Evolutionary conservation across 139 green algal species (phyloP).

Genomic region (Eudorina sp.): DNA sequence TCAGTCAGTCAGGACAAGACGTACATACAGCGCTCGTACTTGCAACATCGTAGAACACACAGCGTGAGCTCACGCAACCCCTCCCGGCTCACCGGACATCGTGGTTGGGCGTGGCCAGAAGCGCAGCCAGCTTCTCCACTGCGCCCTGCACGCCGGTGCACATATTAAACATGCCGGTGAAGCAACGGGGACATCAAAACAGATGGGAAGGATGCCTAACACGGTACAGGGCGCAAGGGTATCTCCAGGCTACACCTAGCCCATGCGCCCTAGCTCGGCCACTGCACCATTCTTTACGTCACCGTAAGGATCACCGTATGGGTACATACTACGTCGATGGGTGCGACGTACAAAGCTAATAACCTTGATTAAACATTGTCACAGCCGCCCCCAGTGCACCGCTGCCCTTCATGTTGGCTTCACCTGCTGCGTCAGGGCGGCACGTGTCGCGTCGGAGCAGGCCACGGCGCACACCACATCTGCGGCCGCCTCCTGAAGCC

Average conservation of each 20-base stretch:
- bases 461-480: conserved; percentile 48
- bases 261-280: too few species aligned
- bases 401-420: background rate
- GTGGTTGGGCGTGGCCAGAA: conserved; percentile 35
- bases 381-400: background rate
- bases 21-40: too few species aligned
- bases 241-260: too few species aligned
- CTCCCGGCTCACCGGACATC: conserved; percentile 33
- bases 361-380: background rate
- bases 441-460: background rate
- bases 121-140: background rate
- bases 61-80: too few species aligned
- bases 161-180: too few species aligned
- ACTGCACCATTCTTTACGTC: too few species aligned
- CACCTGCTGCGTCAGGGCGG: conserved; percentile 32
- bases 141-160: conserved; percentile 9
- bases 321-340: too few species aligned
- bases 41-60: too few species aligned
- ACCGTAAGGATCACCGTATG: too few species aligned
- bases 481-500: conserved; percentile 53
- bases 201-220: too few species aligned
- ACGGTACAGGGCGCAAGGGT: too few species aligned
- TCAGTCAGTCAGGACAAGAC: too few species aligned
- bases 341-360: background rate
- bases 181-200: background rate